Evolutionary conservation across 768 basidiomycete species (phyloP).

Genomic region (Psilocybe cyanescens): DNA sequence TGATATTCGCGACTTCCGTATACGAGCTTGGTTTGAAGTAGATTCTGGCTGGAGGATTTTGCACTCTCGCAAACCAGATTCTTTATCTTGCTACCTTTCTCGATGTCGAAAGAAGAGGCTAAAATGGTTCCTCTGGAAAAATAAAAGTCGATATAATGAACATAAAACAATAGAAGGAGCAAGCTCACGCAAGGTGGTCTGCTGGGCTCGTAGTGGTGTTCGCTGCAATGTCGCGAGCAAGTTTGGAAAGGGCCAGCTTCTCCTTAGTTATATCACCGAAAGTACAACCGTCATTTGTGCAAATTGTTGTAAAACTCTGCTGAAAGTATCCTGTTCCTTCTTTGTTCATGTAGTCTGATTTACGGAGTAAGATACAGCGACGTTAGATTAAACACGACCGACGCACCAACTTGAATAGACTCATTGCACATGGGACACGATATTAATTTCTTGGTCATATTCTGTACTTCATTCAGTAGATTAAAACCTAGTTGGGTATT

Average conservation of each 20-base stretch:
- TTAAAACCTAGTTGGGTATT: conserved; percentile 21
- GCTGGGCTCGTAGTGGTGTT: not conserved
- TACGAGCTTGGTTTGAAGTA: not conserved
- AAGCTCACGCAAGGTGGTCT: conserved; percentile 15
- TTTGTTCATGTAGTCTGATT: conserved; percentile 42
- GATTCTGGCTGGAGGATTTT: not conserved
- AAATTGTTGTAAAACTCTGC: conserved; percentile 38
- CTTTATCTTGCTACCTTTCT: conserved; percentile 9
- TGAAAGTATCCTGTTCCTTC: conserved; percentile 53
- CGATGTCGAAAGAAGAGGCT: conserved; percentile 9
- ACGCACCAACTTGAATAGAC: conserved; percentile 29
- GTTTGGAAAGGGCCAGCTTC: conserved; percentile 23
- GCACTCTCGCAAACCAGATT: not conserved
- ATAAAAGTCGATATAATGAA: not conserved
- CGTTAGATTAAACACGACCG: too few relatives aligned
- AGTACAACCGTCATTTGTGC: conserved; percentile 35
- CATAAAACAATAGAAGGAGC: not conserved
- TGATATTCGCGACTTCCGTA: conserved; percentile 2
- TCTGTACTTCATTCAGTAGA: conserved; percentile 19
- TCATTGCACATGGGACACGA: conserved; percentile 32
- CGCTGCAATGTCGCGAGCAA: conserved; percentile 18
- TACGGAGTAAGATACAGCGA: too few relatives aligned
- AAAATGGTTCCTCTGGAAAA: conserved; percentile 20
- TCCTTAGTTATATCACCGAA: conserved; percentile 35
- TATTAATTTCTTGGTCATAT: conserved; percentile 19